Conservation (phyloP, 2,329 filamentous ascomycete species). For the Clonostachys byssicola region DNA sequence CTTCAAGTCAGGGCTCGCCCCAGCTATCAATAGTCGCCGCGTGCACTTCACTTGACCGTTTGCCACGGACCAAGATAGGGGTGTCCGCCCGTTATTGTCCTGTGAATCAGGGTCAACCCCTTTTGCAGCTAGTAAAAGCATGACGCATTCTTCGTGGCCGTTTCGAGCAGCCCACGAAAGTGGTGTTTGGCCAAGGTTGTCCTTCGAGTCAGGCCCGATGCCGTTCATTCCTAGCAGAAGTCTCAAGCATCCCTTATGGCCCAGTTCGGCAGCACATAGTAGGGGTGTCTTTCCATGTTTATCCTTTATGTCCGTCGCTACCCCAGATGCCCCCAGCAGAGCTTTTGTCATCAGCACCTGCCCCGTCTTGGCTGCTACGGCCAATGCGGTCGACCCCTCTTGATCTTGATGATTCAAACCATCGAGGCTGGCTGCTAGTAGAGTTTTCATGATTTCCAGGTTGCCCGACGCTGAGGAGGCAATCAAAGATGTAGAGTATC, state of each 20-base stretch:
- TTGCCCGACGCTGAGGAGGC: too few relatives aligned
- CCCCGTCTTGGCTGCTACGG: too few relatives aligned
- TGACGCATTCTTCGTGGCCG: slow-evolving; percentile 1
- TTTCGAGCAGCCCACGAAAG: neutral
- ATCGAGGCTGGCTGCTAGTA: too few relatives aligned
- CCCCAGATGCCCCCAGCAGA: slow-evolving; percentile 3
- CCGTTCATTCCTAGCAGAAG: neutral
- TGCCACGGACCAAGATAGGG: neutral
- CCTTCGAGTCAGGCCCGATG: neutral
- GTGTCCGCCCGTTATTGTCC: neutral
- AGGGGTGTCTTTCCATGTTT: neutral
- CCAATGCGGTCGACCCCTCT: too few relatives aligned
- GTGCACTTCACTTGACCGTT: neutral
- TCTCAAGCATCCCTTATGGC: neutral
- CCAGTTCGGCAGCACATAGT: neutral
- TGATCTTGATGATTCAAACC: too few relatives aligned
- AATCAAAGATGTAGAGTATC: too few relatives aligned
- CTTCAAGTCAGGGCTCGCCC: neutral
- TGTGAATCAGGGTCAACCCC: neutral
- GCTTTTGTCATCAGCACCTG: too few relatives aligned
- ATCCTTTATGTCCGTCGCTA: slow-evolving; percentile 1
- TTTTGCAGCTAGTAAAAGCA: slow-evolving; percentile 2
- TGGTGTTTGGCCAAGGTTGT: neutral
- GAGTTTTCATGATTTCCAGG: too few relatives aligned
- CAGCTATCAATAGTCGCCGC: neutral